Base-by-base conservation (phyloP, 306 rosid genomes). In the Elaeagnus macrophylla region DNA sequence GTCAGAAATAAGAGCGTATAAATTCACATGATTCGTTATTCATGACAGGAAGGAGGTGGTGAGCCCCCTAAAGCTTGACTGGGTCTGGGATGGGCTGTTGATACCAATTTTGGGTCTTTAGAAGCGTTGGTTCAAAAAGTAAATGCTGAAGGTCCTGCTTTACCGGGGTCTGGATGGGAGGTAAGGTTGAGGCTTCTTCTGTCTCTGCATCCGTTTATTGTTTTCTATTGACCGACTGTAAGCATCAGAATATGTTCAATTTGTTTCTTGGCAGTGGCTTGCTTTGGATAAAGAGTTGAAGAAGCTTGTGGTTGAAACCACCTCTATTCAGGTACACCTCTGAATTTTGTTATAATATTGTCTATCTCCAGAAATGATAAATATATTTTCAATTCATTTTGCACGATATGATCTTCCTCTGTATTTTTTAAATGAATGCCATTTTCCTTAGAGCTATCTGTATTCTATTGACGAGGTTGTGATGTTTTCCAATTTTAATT, bases 91-190 rank as follows among this genome's bases (percentile, higher is more conserved):
- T 81, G 89, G 93, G 96, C 95, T 51, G 87, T 91, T 51, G 99
- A 91, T 65, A 62, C 77, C 3, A 54, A 72, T 69, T 84, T 87
- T 71, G 95, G 93, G 41, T 82, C 96, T 59, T 51, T 80, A 7
- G 95, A 87, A 51, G 65, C 70, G 50, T 71, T 91, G 64, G 66
- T 82, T 60, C 68, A 81, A 57, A 87, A 77, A 69, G 40, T 87
- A 41, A 91, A 71, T 42, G 73, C 94, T 9, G 99, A 93, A 76
- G 99, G 94, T 45, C 90, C 99, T 25, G 99, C 84, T 25, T 45
- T 93, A 41, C 99, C 87, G 78, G 99, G 99, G 17, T 93, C 99
- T 37, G 99, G 99, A 77, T 93, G 99, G 99, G 99, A 88, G 94
- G 99, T 93, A 78, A 62, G 86, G 70, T 46, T 58, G 63, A 68